Percentiles rank a stretch among this genome's conserved stretches.
Evolutionary conservation across 2,329 filamentous ascomycete species (phyloP).

Genomic region (Trichoderma sp.): DNA sequence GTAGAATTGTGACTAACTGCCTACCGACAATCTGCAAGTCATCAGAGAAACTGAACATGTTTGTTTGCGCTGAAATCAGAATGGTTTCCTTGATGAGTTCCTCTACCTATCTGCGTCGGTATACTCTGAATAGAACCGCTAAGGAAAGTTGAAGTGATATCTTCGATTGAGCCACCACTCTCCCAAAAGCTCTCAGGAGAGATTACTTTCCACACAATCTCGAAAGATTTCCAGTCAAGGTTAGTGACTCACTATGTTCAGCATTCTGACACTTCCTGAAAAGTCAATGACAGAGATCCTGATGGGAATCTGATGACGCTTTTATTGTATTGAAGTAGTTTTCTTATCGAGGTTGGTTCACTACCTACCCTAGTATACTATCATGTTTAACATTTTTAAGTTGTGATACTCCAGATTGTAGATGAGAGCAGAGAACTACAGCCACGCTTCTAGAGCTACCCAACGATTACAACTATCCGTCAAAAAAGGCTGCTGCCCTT

Average conservation of each 20-base stretch:
- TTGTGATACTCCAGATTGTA: neutral
- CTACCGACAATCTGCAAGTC: neutral
- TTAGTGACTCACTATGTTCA: neutral
- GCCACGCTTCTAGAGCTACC: neutral
- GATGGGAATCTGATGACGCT: neutral
- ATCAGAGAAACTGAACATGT: neutral
- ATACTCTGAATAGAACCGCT: neutral
- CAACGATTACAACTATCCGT: neutral
- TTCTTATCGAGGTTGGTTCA: neutral
- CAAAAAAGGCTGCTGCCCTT: neutral
- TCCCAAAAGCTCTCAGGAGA: neutral
- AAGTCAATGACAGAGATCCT: neutral
- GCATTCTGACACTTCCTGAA: neutral
- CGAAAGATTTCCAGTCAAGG: neutral
- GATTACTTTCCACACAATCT: neutral
- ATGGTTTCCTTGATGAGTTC: neutral
- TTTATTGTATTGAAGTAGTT: neutral
- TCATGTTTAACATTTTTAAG: neutral
- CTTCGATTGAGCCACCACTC: neutral
- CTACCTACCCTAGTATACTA: neutral
- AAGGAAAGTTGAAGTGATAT: neutral
- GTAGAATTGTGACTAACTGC: neutral
- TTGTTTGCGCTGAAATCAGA: neutral
- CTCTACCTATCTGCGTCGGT: no score
- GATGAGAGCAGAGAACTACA: neutral